These are phyloP conservation scores for Musa schizocarpa DNA, from an alignment of 176 grass and related monocot genomes.

Conservation along the genomic window DNA sequence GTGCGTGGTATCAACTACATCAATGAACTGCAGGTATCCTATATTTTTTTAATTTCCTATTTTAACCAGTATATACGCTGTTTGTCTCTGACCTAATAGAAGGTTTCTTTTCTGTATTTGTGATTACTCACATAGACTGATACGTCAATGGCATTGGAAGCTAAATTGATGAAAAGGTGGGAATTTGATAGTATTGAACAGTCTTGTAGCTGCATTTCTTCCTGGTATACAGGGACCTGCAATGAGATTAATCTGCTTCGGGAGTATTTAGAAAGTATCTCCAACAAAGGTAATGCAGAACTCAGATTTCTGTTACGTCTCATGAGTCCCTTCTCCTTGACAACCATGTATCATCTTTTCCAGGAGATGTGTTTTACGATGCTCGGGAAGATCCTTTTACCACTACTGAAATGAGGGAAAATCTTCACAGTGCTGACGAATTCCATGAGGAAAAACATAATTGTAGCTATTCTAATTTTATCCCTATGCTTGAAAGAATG, in stretches of 20 bases:
- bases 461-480: conserved; percentile 26
- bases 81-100: conserved; percentile 7
- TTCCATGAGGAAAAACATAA: conserved; percentile 1
- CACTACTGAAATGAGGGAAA: conserved; percentile 20
- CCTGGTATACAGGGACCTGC: conserved; percentile 59
- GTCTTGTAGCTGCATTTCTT: conserved; percentile 49
- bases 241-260: conserved; percentile 45
- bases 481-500: conserved; percentile 13
- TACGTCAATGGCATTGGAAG: conserved; percentile 77
- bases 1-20: conserved; percentile 89
- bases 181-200: conserved; percentile 91
- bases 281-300: conserved; percentile 39
- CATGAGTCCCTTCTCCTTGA: conserved; percentile 6
- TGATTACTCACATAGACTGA: conserved; percentile 53
- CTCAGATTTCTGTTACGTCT: conserved; percentile 7
- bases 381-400: conserved; percentile 36
- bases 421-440: conserved; percentile 18
- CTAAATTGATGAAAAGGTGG: conserved; percentile 86
- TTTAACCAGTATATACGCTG: neutral
- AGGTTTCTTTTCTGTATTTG: conserved; percentile 1
- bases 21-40: conserved; percentile 91
- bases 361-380: conserved; percentile 84
- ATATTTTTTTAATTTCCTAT: conserved; percentile 2
- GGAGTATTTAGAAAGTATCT: conserved; percentile 57
- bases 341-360: conserved; percentile 29